Conservation (phyloP, 768 basidiomycete species). For the Podaxis carcinomalis region DNA sequence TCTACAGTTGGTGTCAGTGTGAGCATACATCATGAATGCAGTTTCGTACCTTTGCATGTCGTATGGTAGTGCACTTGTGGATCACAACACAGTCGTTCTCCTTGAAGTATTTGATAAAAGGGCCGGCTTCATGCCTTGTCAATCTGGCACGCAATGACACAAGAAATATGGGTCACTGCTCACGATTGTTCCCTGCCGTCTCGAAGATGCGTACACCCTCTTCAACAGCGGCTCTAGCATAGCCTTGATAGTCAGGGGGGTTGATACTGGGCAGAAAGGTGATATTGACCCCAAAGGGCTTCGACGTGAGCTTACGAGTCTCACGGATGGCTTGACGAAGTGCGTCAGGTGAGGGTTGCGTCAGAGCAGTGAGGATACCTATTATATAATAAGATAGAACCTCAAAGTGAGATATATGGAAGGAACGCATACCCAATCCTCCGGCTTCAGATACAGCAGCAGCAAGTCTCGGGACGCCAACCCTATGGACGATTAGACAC, state of each 20-base stretch:
- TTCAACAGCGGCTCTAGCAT: constrained; percentile 75
- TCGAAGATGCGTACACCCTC: constrained; percentile 89
- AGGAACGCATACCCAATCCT: constrained; percentile 53
- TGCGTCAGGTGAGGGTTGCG: constrained; percentile 82
- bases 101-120: constrained; percentile 80
- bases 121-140: constrained; percentile 47
- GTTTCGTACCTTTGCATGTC: constrained; percentile 70
- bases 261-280: constrained; percentile 86
- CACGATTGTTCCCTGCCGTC: constrained; percentile 90
- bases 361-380: constrained; percentile 85
- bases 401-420: background rate
- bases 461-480: constrained; percentile 70
- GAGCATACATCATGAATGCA: background rate
- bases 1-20: constrained; percentile 19
- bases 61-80: constrained; percentile 86
- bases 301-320: constrained; percentile 61
- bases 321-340: constrained; percentile 77
- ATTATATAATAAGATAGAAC: background rate
- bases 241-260: constrained; percentile 87
- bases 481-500: constrained; percentile 43
- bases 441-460: constrained; percentile 82
- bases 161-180: constrained; percentile 21
- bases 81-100: constrained; percentile 72
- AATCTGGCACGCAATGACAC: background rate
- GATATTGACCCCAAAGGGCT: constrained; percentile 83